These are phyloP conservation scores for Pestalotiopsis sp. DNA, from an alignment of 2,329 filamentous ascomycete species.

Conservation along the genomic window DNA sequence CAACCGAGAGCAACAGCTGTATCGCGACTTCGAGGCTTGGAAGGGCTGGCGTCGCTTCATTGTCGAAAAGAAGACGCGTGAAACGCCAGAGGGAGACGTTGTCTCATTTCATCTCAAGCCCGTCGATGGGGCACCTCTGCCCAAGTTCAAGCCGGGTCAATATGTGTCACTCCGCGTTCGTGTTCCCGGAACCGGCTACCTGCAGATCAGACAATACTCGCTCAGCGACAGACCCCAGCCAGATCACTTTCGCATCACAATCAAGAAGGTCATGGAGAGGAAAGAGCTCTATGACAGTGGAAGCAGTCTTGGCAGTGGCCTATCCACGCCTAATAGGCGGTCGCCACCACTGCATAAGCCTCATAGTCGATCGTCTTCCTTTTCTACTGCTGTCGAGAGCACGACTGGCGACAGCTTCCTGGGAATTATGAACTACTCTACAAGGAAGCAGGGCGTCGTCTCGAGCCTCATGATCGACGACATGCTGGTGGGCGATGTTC, in stretches of 20 bases:
- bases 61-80: constrained; percentile 63
- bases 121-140: constrained; percentile 59
- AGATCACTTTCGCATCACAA: constrained; percentile 68
- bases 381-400: constrained; percentile 27
- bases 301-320: constrained; percentile 17
- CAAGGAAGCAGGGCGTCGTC: constrained; percentile 55
- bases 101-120: constrained; percentile 71
- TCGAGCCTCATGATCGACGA: constrained; percentile 69
- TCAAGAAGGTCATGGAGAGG: constrained; percentile 65
- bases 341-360: background rate
- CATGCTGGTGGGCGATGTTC: constrained; percentile 58
- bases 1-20: constrained; percentile 62
- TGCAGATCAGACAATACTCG: constrained; percentile 72
- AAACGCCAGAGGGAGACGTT: constrained; percentile 60
- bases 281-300: constrained; percentile 24
- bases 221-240: constrained; percentile 64
- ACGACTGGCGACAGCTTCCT: constrained; percentile 31
- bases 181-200: constrained; percentile 56
- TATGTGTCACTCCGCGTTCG: constrained; percentile 66
- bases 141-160: constrained; percentile 67
- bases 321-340: background rate
- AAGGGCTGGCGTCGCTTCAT: constrained; percentile 66
- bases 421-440: constrained; percentile 30
- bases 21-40: constrained; percentile 63
- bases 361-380: constrained; percentile 10